Conservation (phyloP, 148 eudicot genomes). For the Polygonum maritimum region DNA sequence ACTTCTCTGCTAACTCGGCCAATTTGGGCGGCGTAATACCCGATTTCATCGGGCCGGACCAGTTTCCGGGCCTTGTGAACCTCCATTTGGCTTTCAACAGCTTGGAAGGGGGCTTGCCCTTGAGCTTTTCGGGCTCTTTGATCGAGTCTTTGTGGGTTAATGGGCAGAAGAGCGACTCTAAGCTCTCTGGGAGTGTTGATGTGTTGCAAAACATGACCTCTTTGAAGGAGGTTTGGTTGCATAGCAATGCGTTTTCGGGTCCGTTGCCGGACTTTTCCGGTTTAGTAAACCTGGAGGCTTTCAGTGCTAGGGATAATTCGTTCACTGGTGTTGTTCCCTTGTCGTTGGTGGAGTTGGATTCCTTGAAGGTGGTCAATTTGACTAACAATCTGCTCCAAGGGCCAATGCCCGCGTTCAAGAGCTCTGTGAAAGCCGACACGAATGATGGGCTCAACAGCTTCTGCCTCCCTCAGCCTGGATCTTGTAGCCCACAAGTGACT, state of each 20-base stretch:
- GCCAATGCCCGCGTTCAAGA: conserved; percentile 60
- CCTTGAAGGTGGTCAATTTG: conserved; percentile 72
- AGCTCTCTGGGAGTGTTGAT: conserved; percentile 62
- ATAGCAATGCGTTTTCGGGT: conserved; percentile 68
- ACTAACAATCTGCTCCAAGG: conserved; percentile 89
- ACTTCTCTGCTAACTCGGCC: conserved; percentile 77
- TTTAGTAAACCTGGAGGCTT: conserved; percentile 35
- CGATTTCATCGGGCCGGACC: conserved; percentile 56
- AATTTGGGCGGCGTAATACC: conserved; percentile 61
- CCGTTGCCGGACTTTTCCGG: conserved; percentile 84
- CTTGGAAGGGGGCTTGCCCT: conserved; percentile 69
- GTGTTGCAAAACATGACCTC: conserved; percentile 81
- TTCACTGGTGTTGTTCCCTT: conserved; percentile 71
- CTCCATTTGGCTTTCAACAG: conserved; percentile 68
- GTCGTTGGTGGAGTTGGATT: conserved; percentile 49
- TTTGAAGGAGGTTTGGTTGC: conserved; percentile 83
- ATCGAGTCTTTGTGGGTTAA: conserved; percentile 89
- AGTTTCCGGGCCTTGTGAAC: conserved; percentile 58
- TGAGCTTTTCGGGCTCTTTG: conserved; percentile 54
- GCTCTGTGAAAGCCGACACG: conserved; percentile 56
- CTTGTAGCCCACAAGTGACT: conserved; percentile 63
- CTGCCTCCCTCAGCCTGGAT: conserved; percentile 60
- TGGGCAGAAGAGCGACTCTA: conserved; percentile 54
- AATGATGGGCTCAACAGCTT: conserved; percentile 50
- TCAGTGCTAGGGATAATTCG: conserved; percentile 66